phyloP scores from a whole-genome alignment of 2,329 filamentous ascomycete genomes.

The Cordyceps javanica region DNA sequence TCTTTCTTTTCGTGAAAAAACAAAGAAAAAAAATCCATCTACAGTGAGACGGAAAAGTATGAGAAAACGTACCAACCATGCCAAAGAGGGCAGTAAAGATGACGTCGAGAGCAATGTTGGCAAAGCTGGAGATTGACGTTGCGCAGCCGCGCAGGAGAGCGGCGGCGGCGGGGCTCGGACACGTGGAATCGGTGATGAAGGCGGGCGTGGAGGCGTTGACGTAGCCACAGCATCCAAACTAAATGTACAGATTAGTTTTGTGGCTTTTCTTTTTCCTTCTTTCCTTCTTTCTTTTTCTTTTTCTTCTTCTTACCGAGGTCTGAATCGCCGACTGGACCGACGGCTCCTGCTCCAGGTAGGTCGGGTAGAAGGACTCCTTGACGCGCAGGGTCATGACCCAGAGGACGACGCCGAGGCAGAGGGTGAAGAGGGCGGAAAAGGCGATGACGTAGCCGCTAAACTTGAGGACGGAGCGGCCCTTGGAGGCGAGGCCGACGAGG shows the following conservation, averaged over 20 bases:
- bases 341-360: constrained; percentile 55
- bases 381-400: constrained; percentile 70
- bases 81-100: constrained; percentile 78
- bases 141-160: constrained; percentile 66
- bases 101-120: constrained; percentile 65
- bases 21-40: too few relatives aligned
- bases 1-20: too few relatives aligned
- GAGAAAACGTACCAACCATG: constrained; percentile 54
- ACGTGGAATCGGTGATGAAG: constrained; percentile 63
- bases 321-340: constrained; percentile 64
- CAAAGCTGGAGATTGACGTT: constrained; percentile 58
- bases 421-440: constrained; percentile 56
- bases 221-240: constrained; percentile 81
- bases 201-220: constrained; percentile 64
- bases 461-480: constrained; percentile 64
- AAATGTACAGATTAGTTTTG: constrained; percentile 1
- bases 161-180: constrained; percentile 63
- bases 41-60: background rate
- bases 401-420: constrained; percentile 59
- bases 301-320: constrained; percentile 46
- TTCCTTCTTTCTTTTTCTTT: background rate
- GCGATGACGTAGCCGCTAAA: constrained; percentile 58
- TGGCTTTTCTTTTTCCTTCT: constrained; percentile 6
- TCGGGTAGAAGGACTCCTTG: constrained; percentile 51
- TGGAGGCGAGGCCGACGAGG: constrained; percentile 64